Percentiles rank a stretch among this genome's conserved stretches.
phyloP scores from a whole-genome alignment of 2,329 filamentous ascomycete species.

The Cryphonectria japonica region DNA sequence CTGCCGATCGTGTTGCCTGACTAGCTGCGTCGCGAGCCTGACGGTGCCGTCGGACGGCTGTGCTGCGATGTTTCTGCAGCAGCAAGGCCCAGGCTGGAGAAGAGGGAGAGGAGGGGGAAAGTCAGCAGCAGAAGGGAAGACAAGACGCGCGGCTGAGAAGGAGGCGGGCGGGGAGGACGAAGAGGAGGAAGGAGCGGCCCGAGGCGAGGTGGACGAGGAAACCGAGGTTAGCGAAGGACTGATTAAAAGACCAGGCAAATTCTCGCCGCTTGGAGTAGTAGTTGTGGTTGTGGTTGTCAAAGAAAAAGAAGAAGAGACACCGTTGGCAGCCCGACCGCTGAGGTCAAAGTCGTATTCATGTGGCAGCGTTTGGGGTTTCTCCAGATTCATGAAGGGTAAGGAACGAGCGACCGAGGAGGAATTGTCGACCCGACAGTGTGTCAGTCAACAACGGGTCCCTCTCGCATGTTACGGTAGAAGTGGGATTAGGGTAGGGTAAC shows the following conservation, averaged over 20 bases:
- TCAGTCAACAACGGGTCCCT: slow-evolving; percentile 27
- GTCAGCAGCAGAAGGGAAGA: background rate
- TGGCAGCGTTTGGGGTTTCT: slow-evolving; percentile 14
- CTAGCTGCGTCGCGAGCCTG: slow-evolving; percentile 28
- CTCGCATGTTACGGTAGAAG: slow-evolving; percentile 22
- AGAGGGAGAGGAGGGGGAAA: background rate
- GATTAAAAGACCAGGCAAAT: slow-evolving; percentile 1
- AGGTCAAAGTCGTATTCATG: slow-evolving; percentile 17
- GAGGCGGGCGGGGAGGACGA: background rate
- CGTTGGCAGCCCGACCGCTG: slow-evolving; percentile 13
- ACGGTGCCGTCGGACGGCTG: slow-evolving; percentile 27
- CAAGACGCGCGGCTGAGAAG: background rate
- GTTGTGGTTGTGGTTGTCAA: background rate
- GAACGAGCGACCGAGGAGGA: slow-evolving; percentile 18
- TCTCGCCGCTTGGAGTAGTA: background rate
- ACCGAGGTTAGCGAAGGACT: slow-evolving; percentile 7
- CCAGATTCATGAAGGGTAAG: slow-evolving; percentile 28
- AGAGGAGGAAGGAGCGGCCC: slow-evolving; percentile 7
- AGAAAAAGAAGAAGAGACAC: background rate
- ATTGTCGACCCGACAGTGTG: slow-evolving; percentile 28
- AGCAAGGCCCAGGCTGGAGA: too few relatives aligned
- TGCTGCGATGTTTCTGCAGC: background rate
- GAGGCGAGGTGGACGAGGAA: slow-evolving; percentile 1
- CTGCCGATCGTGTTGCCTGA: slow-evolving; percentile 31
- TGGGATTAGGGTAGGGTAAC: slow-evolving; percentile 19